phyloP scores from a whole-genome alignment of 192 early-diverging fungal genomes.

The Chytriomyces sp. region DNA sequence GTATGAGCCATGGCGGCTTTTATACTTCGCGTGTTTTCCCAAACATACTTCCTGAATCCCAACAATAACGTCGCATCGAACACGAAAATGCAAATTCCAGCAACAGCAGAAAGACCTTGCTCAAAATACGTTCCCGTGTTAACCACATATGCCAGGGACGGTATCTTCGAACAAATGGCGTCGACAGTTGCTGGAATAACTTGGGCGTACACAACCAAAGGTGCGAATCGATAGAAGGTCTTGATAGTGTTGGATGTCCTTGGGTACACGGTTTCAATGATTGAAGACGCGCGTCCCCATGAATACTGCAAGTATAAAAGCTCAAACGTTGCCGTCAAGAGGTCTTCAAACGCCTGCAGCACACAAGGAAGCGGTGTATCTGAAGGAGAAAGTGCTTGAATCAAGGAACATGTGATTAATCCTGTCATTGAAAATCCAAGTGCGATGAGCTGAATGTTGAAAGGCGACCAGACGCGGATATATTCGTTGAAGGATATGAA shows the following conservation, averaged over 20 bases:
- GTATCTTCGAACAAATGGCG: neutral
- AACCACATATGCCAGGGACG: neutral
- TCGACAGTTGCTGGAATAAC: neutral
- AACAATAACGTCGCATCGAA: neutral
- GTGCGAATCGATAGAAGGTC: neutral
- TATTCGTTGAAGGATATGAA: no score
- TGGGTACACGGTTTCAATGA: neutral
- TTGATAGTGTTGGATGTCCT: neutral
- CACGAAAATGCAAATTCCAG: neutral
- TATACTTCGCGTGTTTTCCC: no score
- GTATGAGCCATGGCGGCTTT: no score
- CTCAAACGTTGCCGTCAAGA: neutral
- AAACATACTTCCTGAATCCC: neutral
- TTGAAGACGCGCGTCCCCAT: neutral
- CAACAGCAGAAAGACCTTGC: neutral
- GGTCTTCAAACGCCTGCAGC: neutral
- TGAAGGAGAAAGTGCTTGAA: no score
- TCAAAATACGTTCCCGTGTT: neutral
- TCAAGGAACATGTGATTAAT: no score
- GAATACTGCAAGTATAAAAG: neutral
- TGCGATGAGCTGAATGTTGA: no score
- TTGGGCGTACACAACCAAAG: neutral
- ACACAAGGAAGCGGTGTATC: neutral
- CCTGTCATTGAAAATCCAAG: no score
- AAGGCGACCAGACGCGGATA: no score